phyloP scores from a whole-genome alignment of 148 eudicot species.

The Spergularia marina region DNA sequence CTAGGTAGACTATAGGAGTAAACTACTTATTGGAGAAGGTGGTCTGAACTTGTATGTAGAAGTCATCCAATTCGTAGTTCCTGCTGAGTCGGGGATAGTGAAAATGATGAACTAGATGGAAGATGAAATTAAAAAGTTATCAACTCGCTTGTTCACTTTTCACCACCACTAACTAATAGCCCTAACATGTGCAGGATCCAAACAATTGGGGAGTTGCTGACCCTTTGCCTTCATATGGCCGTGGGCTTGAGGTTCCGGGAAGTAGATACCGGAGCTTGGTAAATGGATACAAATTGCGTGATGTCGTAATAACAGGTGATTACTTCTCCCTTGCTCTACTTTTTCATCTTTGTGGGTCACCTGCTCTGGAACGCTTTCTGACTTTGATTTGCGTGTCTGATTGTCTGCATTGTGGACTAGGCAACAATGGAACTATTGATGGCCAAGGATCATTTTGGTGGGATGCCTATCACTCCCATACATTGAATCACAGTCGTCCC shows the following conservation, averaged over 20 bases:
- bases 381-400: not conserved
- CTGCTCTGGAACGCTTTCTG: not conserved
- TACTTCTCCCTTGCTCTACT: not conserved
- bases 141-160: not conserved
- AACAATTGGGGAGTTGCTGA: slow-evolving; percentile 42
- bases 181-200: slow-evolving; percentile 30
- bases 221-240: slow-evolving; percentile 55
- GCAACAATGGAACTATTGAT: slow-evolving; percentile 55
- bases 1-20: not conserved
- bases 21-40: not conserved
- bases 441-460: slow-evolving; percentile 64
- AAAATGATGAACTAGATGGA: slow-evolving; percentile 1
- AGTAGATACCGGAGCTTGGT: slow-evolving; percentile 45
- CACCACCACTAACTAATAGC: not conserved
- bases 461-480: slow-evolving; percentile 37
- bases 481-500: slow-evolving; percentile 50
- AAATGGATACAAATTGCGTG: slow-evolving; percentile 45
- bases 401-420: slow-evolving; percentile 22
- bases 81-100: no score
- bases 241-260: slow-evolving; percentile 44
- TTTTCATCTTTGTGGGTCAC: not conserved
- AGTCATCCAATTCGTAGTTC: not conserved
- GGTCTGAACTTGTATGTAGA: no score
- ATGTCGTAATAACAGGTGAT: slow-evolving; percentile 55
- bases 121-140: not conserved